Evolutionary conservation across 2,329 filamentous ascomycete genomes (phyloP).

Genomic region (Lachnellula arida): DNA sequence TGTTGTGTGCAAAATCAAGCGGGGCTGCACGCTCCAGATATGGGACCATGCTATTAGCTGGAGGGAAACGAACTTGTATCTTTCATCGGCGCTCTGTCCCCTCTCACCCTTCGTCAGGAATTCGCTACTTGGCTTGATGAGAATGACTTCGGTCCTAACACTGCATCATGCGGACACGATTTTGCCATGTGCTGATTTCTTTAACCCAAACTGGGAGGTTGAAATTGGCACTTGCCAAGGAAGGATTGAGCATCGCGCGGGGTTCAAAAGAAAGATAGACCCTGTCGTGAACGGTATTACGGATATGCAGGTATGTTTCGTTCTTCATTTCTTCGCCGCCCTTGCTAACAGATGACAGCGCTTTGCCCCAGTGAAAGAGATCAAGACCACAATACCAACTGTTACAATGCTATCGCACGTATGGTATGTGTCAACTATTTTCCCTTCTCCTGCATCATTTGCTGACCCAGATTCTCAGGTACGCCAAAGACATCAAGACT

Average conservation of each 20-base stretch:
- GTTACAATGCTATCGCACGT: slow-evolving; percentile 63
- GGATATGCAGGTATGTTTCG: slow-evolving; percentile 38
- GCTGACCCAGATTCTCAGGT: slow-evolving; percentile 32
- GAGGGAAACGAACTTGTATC: slow-evolving; percentile 41
- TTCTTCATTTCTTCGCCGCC: background rate
- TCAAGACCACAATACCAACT: slow-evolving; percentile 53
- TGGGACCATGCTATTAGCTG: slow-evolving; percentile 62
- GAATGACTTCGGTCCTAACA: slow-evolving; percentile 22
- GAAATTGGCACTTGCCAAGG: slow-evolving; percentile 57
- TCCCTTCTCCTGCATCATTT: background rate
- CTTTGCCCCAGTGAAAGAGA: slow-evolving; percentile 55
- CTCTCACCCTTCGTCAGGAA: slow-evolving; percentile 27
- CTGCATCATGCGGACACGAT: slow-evolving; percentile 54
- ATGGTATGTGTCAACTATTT: slow-evolving; percentile 31
- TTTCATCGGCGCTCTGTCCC: slow-evolving; percentile 27
- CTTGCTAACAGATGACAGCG: slow-evolving; percentile 27
- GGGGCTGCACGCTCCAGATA: slow-evolving; percentile 54
- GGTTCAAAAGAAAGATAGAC: slow-evolving; percentile 56
- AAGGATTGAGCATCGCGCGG: slow-evolving; percentile 50
- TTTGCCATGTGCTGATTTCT: slow-evolving; percentile 54
- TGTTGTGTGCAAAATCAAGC: slow-evolving; percentile 57
- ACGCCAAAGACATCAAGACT: slow-evolving; percentile 57
- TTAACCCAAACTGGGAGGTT: slow-evolving; percentile 60
- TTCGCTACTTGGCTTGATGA: slow-evolving; percentile 25
- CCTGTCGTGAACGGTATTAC: slow-evolving; percentile 62